phyloP scores from a whole-genome alignment of 1,284 basidiomycete genomes.

The Cryptococcus jaspeensis region DNA sequence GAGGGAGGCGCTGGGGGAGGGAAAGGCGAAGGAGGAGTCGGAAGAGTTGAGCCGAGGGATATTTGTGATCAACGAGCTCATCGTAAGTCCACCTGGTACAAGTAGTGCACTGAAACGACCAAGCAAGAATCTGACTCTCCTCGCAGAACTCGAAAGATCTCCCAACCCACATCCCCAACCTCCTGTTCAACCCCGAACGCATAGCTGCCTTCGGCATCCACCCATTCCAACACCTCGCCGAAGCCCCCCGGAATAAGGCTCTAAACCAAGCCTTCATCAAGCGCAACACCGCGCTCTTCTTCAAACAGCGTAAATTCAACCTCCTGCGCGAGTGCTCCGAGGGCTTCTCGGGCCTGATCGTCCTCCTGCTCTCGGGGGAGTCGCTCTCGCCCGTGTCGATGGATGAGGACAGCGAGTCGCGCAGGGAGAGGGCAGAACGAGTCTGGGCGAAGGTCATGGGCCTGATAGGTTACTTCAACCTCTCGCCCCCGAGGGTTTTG shows the following conservation, averaged over 20 bases:
- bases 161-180: constrained; percentile 25
- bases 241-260: constrained; percentile 17
- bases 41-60: constrained; percentile 10
- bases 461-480: constrained; percentile 91
- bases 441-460: constrained; percentile 86
- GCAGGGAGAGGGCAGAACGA: constrained; percentile 62
- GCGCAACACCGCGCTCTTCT: constrained; percentile 54
- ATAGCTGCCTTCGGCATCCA: constrained; percentile 27
- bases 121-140: constrained; percentile 8
- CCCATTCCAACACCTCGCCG: constrained; percentile 15
- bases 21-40: constrained; percentile 8
- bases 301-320: constrained; percentile 99
- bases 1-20: constrained; percentile 10
- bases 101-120: background rate
- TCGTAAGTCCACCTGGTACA: constrained; percentile 17
- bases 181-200: constrained; percentile 18
- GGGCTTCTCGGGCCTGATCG: constrained; percentile 89
- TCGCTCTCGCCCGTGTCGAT: constrained; percentile 19
- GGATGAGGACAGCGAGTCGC: constrained; percentile 16
- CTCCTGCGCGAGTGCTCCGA: constrained; percentile 95
- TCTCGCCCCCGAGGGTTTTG: constrained; percentile 90
- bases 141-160: constrained; percentile 8
- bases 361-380: constrained; percentile 71
- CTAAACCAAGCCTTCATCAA: constrained; percentile 32
- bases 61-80: constrained; percentile 25